Evolutionary conservation across 148 eudicot genomes (phyloP).

Genomic region (Pouteria glomerata): DNA sequence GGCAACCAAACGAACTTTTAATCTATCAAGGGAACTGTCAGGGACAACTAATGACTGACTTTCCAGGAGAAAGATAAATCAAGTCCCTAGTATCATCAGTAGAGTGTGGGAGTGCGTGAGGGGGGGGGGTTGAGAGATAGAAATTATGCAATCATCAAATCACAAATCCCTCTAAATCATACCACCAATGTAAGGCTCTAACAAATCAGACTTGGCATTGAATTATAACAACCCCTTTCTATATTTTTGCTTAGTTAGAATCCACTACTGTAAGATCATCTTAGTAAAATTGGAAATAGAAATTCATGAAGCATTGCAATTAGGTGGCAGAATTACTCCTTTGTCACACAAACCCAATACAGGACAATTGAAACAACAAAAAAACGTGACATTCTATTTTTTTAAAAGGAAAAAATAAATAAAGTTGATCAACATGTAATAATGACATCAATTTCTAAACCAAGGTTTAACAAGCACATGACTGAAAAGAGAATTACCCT

Average conservation of each 20-base stretch:
- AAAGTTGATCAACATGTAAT: not conserved
- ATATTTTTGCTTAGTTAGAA: no score
- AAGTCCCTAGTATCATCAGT: no score
- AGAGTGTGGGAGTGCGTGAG: no score
- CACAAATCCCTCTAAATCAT: not conserved
- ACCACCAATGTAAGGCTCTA: not conserved
- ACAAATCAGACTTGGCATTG: no score
- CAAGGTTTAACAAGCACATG: not conserved
- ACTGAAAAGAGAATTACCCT: slow-evolving; percentile 38
- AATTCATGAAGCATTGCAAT: not conserved
- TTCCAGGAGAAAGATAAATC: no score
- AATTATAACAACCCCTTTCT: no score
- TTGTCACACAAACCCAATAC: not conserved
- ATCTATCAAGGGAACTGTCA: no score
- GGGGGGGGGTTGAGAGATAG: not conserved
- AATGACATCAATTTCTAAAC: not conserved
- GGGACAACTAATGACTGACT: no score
- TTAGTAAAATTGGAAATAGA: not conserved
- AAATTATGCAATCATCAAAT: not conserved
- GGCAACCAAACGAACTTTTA: no score
- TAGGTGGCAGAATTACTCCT: not conserved
- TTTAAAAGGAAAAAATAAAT: not conserved
- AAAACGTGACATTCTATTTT: not conserved
- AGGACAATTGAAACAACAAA: not conserved
- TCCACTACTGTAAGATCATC: not conserved